Conservation (phyloP, 2,329 filamentous ascomycete genomes). For the Fusarium coicis region DNA sequence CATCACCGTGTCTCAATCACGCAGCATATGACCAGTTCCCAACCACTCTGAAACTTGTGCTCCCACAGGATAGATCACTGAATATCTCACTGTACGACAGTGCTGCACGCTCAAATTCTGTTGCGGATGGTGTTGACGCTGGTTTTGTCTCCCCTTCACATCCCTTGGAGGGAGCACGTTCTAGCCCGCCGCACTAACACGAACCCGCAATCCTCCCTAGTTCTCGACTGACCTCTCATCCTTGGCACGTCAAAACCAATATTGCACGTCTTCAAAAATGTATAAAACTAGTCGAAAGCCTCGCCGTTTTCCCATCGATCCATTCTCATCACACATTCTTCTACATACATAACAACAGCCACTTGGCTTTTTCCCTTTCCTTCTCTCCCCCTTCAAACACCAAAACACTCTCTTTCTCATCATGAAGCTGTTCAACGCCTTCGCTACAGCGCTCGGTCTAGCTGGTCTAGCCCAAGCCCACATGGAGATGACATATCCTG, state of each 20-base stretch:
- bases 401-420: background rate
- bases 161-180: background rate
- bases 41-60: background rate
- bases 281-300: slow-evolving; percentile 28
- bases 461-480: slow-evolving; percentile 59
- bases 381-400: background rate
- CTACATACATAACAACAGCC: background rate
- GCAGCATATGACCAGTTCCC: background rate
- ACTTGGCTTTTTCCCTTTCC: background rate
- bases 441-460: slow-evolving; percentile 54
- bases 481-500: slow-evolving; percentile 64
- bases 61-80: rapidly evolving
- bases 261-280: background rate
- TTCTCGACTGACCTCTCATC: slow-evolving; percentile 15
- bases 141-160: background rate
- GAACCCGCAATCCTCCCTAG: slow-evolving; percentile 31
- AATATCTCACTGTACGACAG: background rate
- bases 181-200: slow-evolving; percentile 19
- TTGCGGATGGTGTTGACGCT: background rate
- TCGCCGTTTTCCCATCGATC: background rate
- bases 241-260: slow-evolving; percentile 9
- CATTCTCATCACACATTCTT: slow-evolving; percentile 3
- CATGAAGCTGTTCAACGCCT: slow-evolving; percentile 21
- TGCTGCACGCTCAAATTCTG: background rate
- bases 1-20: background rate